A percentile compares a stretch with the other conserved stretches of the same genome.
phyloP scores from a whole-genome alignment of 176 grass and related monocot species.

The Musa schizocarpa region DNA sequence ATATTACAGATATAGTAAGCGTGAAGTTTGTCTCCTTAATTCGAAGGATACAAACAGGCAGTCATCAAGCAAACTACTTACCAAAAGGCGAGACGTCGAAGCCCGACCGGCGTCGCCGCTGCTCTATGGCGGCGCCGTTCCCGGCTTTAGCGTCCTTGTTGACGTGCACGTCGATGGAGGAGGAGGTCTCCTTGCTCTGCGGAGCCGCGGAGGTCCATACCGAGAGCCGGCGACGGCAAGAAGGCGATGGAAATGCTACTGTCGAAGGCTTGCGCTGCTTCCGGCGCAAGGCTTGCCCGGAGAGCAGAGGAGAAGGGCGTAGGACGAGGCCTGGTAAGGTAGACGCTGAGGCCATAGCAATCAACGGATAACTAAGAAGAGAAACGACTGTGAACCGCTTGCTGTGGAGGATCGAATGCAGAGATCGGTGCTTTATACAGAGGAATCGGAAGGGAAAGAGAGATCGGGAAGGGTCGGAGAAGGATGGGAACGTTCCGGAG shows the following conservation, averaged over 20 bases:
- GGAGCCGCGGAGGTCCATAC: slow-evolving; percentile 30
- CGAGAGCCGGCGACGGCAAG: not conserved
- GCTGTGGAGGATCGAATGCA: not conserved
- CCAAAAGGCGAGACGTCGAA: slow-evolving; percentile 48
- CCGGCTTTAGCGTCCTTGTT: slow-evolving; percentile 20
- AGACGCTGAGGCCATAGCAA: not conserved
- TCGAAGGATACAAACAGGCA: too few relatives aligned
- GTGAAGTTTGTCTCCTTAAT: too few relatives aligned
- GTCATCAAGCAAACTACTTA: slow-evolving; percentile 15
- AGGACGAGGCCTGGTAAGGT: not conserved
- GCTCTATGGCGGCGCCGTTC: slow-evolving; percentile 29
- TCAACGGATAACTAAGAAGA: not conserved
- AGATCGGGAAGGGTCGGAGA: not conserved
- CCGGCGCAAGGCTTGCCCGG: not conserved
- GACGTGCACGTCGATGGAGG: slow-evolving; percentile 42
- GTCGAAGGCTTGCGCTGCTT: not conserved
- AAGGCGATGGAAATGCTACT: not conserved
- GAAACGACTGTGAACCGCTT: not conserved
- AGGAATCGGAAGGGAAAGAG: not conserved
- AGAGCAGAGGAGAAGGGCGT: not conserved
- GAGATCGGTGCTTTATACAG: not conserved
- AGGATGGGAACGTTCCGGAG: not conserved
- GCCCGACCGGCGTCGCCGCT: slow-evolving; percentile 31
- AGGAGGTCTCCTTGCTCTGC: slow-evolving; percentile 41
- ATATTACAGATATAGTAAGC: too few relatives aligned